Percentiles rank a stretch among this genome's conserved stretches.
phyloP scores from a whole-genome alignment of 129 eudicot species.

The Tanacetum coccineum region DNA sequence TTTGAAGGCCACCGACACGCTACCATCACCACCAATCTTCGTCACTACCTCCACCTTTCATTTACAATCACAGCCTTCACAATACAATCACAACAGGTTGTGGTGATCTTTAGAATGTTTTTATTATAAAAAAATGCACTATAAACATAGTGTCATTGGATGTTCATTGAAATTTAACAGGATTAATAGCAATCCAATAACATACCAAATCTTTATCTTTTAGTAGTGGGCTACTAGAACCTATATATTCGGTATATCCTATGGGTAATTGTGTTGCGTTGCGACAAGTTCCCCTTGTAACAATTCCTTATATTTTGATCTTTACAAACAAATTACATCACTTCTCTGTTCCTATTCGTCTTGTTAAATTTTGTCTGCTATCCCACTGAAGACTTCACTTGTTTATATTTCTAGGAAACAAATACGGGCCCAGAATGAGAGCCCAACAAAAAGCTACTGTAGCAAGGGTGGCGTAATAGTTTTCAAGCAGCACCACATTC shows the following conservation, averaged over 20 bases:
- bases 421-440: too few species aligned
- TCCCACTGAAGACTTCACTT: constrained; percentile 21
- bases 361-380: neutral
- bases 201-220: constrained; percentile 4
- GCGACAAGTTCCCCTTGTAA: constrained; percentile 15
- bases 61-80: too few species aligned
- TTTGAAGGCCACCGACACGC: too few species aligned
- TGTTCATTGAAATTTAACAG: constrained; percentile 18
- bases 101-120: too few species aligned
- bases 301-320: neutral
- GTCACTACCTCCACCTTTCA: too few species aligned
- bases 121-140: too few species aligned
- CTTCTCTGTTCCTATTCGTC: neutral
- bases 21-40: too few species aligned
- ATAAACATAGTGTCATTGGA: constrained; percentile 19
- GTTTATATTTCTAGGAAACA: neutral
- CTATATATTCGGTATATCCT: constrained; percentile 32
- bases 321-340: neutral
- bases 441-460: too few species aligned
- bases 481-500: too few species aligned
- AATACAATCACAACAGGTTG: too few species aligned
- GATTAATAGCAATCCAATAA: neutral
- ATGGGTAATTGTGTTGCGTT: too few species aligned
- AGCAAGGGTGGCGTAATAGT: too few species aligned
- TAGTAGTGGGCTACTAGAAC: constrained; percentile 22